Base-by-base conservation (phyloP, 2,329 filamentous ascomycete species). In the Neonectria punicea region DNA sequence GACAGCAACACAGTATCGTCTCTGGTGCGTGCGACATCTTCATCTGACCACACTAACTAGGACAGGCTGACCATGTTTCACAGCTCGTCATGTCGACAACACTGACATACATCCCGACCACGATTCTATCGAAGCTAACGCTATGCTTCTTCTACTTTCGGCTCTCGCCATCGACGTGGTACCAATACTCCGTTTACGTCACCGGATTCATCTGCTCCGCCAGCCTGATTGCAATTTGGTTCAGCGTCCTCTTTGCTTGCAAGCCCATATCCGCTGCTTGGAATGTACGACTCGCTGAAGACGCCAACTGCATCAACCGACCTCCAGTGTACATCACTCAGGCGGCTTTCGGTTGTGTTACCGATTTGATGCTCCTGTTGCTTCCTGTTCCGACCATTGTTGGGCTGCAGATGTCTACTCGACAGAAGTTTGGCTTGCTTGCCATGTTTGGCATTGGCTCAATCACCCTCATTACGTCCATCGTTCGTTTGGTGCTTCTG, bases 271-370 rank as follows among this genome's bases (percentile, higher is more conserved):
- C 65, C 6, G 75, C 69, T 14, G 72, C 70, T 6, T 81, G 75
- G 71, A 73, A 80, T 25, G 14, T 41, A 7, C 46, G 58, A 4
- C 54, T 62, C 4, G 57, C 71, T 16, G 53, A 47, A 55, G 72
- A 20, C 70, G 80, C 58, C 68, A 74, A 44, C 20, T 86, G 84
- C 67, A 77, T 86, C 55, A 73, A 82, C 51, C 79, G 81, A 25
- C 79, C 82, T 16, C 73, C 80, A 2, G 79, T 85, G 41, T 85
- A 85, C 71, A 78, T 85, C 28, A 75, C 79, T 34, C 83, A 83
- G 36, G 82, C 83, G 0, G 80, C 76, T 1, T 74, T 82, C 11
- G 84, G 83, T 61, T 81, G 84, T 53, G 58, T 80, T 18, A 83
- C 82, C 4, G 82, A 85, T 67, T 49, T 85, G 5, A 64, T 84